phyloP scores from a whole-genome alignment of 2,329 filamentous ascomycete species.

The Fusarium bulbicola region DNA sequence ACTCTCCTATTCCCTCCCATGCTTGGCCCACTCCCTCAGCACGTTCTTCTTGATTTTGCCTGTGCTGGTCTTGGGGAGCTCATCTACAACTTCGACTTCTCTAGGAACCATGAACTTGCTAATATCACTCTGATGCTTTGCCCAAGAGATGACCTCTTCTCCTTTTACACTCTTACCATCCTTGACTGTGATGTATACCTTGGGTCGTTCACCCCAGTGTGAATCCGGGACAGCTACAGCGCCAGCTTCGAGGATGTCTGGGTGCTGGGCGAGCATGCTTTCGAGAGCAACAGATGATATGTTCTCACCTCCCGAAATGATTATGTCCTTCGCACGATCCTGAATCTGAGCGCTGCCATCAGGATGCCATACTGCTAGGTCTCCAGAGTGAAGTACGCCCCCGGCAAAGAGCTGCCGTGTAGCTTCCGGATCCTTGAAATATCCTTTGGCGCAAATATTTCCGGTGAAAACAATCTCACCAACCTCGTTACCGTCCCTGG shows the following conservation, averaged over 20 bases:
- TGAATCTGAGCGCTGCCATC: constrained; percentile 93
- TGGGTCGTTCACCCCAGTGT: constrained; percentile 96
- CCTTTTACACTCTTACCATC: constrained; percentile 59
- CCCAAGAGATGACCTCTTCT: constrained; percentile 84
- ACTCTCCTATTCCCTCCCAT: constrained; percentile 28
- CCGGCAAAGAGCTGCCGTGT: constrained; percentile 88
- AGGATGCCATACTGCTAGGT: constrained; percentile 91
- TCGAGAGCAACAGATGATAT: constrained; percentile 95
- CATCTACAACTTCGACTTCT: constrained; percentile 79
- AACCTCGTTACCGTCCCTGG: constrained; percentile 59
- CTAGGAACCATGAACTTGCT: constrained; percentile 88
- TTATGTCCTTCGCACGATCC: constrained; percentile 96
- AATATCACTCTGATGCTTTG: constrained; percentile 80
- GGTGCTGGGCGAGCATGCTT: constrained; percentile 87
- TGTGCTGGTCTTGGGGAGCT: constrained; percentile 96
- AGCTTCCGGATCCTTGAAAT: constrained; percentile 89
- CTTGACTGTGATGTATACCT: constrained; percentile 89
- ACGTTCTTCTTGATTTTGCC: constrained; percentile 98
- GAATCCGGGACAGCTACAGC: constrained; percentile 88
- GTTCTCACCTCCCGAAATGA: constrained; percentile 97
- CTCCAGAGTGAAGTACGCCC: constrained; percentile 87
- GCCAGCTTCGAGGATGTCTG: constrained; percentile 88
- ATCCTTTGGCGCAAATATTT: constrained; percentile 91
- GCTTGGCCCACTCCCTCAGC: constrained; percentile 79
- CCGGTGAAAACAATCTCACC: constrained; percentile 80